Evolutionary conservation across 2,329 filamentous ascomycete species (phyloP).

Genomic region (Ceratocystis cubensis): DNA sequence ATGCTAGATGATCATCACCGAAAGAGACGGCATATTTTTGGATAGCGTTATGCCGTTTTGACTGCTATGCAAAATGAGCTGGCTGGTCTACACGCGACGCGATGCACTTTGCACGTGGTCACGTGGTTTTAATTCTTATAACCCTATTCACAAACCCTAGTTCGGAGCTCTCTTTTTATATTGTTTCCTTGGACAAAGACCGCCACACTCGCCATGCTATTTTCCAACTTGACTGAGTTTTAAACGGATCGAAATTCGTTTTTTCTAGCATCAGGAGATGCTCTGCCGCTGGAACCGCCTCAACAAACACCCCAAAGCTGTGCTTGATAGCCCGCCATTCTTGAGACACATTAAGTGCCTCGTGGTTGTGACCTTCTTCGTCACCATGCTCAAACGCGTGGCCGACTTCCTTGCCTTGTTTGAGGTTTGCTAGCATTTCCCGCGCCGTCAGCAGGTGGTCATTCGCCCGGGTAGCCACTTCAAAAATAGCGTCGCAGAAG

Average conservation of each 20-base stretch:
- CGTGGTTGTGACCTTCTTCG: slow-evolving; percentile 55
- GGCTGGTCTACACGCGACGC: slow-evolving; percentile 8
- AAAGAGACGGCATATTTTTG: background rate
- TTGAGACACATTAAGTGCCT: slow-evolving; percentile 30
- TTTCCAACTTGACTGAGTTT: slow-evolving; percentile 57
- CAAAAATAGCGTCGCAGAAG: slow-evolving; percentile 79
- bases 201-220: slow-evolving; percentile 64
- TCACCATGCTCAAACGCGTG: slow-evolving; percentile 77
- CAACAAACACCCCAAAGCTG: slow-evolving; percentile 69
- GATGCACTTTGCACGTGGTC: slow-evolving; percentile 19
- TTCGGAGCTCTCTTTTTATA: background rate
- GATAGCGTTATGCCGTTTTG: background rate
- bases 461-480: slow-evolving; percentile 82
- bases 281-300: slow-evolving; percentile 61
- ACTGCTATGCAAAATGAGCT: background rate
- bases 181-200: slow-evolving; percentile 35
- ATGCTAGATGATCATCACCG: too few species aligned
- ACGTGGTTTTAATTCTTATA: slow-evolving; percentile 1
- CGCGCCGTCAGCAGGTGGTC: slow-evolving; percentile 90
- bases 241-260: slow-evolving; percentile 73
- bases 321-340: slow-evolving; percentile 37
- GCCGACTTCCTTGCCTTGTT: slow-evolving; percentile 58
- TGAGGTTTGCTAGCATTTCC: slow-evolving; percentile 76
- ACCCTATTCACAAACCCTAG: slow-evolving; percentile 3
- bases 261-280: slow-evolving; percentile 70